Base-by-base conservation (phyloP, 805 yeast genomes). In the Isabelozyma rhagii region DNA sequence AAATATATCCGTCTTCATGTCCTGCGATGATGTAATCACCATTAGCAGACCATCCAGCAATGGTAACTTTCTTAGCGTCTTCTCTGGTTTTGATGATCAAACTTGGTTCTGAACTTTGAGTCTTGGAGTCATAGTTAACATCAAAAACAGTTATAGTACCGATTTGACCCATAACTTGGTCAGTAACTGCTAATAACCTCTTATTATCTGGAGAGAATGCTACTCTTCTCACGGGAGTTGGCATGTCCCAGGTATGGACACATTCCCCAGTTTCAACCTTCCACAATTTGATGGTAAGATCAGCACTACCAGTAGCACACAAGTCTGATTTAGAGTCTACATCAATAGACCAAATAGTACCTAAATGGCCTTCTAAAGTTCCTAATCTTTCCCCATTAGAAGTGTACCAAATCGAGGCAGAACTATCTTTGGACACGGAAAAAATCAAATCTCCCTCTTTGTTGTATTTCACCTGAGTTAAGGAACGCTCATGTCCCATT, bases 371-470 rank as follows among this genome's bases (percentile, higher is more conserved):
- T 50, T 74, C 83, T 58, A 89, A 81, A 52, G 99, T 94, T 46
- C 99, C 99, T 51, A 94, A 72, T 69, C 98, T 83, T 74, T 94
- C 99, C 61, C 99, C 99, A 68, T 92, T 93, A 55, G 87, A 84
- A 29, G 97, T 83, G 71, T 81, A 94, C 97, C 98, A 96, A 53
- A 93, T 85, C 44, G 92, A 85, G 1, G 96, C 96, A 10, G 84
- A 82, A 60, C 81, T 80, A 79, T 94, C 99, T 71, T 94, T 91
- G 55, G 97, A 90, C 40, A 89, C 92, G 9, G 98, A 85, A 67
- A 94, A 86, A 50, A 94, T 80, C 58, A 94, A 72, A 69, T 94
- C 99, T 43, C 99, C 99, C 64, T 96, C 98, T 54, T 83, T 80
- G 81, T 94, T 94, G 77, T 85, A 94, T 68, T 89, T 93, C 60